Percentiles rank a stretch among this genome's conserved stretches.
phyloP scores from a whole-genome alignment of 2,329 filamentous ascomycete genomes.

The Nemania serpens region DNA sequence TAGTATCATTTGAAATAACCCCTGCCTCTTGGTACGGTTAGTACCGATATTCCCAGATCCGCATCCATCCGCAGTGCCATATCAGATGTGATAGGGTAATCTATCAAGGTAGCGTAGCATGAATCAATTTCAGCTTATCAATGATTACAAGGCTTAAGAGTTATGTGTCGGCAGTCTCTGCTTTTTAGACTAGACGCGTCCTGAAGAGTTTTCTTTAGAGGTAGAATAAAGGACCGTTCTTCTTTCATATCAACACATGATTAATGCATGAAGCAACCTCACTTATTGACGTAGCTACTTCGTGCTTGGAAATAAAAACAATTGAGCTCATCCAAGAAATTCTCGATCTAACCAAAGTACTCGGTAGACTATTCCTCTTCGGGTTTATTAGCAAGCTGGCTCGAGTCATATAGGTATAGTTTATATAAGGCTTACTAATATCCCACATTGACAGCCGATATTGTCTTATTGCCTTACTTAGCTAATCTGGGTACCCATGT shows the following conservation, averaged over 20 bases:
- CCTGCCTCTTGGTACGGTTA: constrained; percentile 12
- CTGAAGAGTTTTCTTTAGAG: background rate
- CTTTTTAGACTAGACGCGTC: background rate
- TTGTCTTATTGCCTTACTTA: too few relatives aligned
- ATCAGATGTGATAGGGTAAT: constrained; percentile 1
- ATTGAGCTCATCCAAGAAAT: too few relatives aligned
- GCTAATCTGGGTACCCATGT: too few relatives aligned
- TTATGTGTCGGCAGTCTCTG: background rate
- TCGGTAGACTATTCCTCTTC: too few relatives aligned
- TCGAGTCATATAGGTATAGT: background rate
- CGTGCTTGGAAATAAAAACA: too few relatives aligned
- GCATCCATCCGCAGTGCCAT: constrained; percentile 4
- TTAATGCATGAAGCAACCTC: too few relatives aligned
- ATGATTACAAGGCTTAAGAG: background rate
- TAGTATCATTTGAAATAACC: constrained; percentile 21
- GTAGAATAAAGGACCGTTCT: background rate
- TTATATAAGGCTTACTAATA: background rate
- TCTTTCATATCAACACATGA: background rate
- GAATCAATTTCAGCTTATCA: constrained; percentile 6
- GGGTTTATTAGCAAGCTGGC: background rate
- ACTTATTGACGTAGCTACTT: too few relatives aligned
- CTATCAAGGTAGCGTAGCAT: too few relatives aligned
- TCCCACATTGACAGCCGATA: background rate
- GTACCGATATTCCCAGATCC: constrained; percentile 5
- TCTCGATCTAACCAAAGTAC: too few relatives aligned